Conservation (phyloP, 208 protist genomes). For the Crithidia expoeki region DNA sequence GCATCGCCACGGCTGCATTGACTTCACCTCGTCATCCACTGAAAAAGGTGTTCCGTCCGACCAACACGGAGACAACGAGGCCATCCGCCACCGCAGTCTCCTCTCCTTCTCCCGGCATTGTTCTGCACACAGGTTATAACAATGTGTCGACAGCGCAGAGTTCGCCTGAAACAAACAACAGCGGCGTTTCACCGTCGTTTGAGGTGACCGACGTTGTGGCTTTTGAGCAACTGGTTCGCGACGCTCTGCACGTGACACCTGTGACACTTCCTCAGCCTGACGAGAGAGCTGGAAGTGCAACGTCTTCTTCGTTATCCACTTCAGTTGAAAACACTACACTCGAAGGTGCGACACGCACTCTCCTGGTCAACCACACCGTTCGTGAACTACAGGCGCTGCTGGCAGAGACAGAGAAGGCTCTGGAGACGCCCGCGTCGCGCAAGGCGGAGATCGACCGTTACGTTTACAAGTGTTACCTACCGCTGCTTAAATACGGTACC, state of each 20-base stretch:
- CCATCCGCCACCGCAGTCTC: not conserved
- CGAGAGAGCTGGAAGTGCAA: not conserved
- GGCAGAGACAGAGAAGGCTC: slow-evolving; percentile 31
- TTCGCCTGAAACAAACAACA: not conserved
- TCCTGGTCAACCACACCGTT: slow-evolving; percentile 33
- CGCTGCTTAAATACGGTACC: slow-evolving; percentile 51
- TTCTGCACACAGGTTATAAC: slow-evolving; percentile 27
- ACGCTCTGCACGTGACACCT: slow-evolving; percentile 22
- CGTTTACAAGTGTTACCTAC: slow-evolving; percentile 43
- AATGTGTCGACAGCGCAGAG: not conserved
- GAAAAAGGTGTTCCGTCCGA: slow-evolving; percentile 6
- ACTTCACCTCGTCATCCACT: slow-evolving; percentile 20
- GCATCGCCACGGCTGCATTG: not conserved
- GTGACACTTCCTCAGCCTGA: not conserved
- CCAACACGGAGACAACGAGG: not conserved
- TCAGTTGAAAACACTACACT: not conserved
- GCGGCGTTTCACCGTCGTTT: slow-evolving; percentile 15
- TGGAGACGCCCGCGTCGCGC: slow-evolving; percentile 15
- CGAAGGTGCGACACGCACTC: not conserved
- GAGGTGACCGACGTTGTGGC: slow-evolving; percentile 24
- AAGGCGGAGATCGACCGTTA: slow-evolving; percentile 48
- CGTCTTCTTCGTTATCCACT: not conserved
- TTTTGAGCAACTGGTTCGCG: slow-evolving; percentile 31
- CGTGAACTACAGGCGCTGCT: slow-evolving; percentile 40
- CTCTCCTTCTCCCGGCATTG: not conserved